Evolutionary conservation across 495 filamentous ascomycete species (phyloP), one percentile per base, ranked within the genome.

Genomic region (Mycothermus thermophilus): DNA sequence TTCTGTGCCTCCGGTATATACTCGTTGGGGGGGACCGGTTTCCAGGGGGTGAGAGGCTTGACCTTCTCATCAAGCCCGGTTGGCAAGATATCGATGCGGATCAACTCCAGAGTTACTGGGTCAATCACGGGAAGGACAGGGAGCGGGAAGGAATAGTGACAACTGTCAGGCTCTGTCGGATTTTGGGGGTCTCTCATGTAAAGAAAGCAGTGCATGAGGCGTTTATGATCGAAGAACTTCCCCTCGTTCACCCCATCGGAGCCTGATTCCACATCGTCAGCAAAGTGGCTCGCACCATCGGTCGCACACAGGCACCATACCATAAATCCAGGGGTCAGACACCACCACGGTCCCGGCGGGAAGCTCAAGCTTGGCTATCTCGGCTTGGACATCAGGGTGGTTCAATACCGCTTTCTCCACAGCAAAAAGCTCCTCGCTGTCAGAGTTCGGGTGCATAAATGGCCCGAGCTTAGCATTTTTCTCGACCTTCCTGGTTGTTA

Each of bases 61-160:
- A 73, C 58, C 1, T 64, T 76, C 33, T 67, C 65, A 47, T 81
- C 75, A 2, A 59, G 63, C 8, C 80, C 79, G 4, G 69, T 77
- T 4, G 75, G 72, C 3, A 79, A 47, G 29, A 64, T 51, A 62
- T 77, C 54, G 49, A 74, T 61, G 44, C 80, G 48, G 46, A 75
- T 71, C 3, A 93, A 68, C 34, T 77, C 66, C 50, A 67, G 66
- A 1, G 69, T 74, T 17, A 68, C 63, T 1, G 69, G 71, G 46
- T 76, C 73, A 26, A 93, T 63, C 13, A 90, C 80, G 0, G 84
- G 83, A 4, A 78, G 85, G 44, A 90, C 79, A 22, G 75, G 67
- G 32, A 85, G 67, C 0, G 84, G 84, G 22, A 81, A 67, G 0
- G 81, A 74, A 52, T 93, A 93, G 44, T 88, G 79, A 48, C 86